Base-by-base conservation (phyloP, 2,329 filamentous ascomycete species). In the Cordyceps militaris region DNA sequence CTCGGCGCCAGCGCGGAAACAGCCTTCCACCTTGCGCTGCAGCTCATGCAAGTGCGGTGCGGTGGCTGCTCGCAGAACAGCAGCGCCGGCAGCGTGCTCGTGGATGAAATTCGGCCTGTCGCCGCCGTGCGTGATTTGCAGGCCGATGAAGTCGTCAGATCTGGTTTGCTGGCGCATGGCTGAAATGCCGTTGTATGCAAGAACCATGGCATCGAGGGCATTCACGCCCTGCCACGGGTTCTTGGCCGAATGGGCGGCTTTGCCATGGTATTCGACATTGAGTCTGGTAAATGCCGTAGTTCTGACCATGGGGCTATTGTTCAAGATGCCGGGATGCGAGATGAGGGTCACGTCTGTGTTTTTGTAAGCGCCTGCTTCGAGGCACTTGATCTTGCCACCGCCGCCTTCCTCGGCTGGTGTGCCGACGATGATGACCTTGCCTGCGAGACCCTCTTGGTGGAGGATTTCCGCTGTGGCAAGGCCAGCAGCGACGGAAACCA, bases 201-300 rank as follows among this genome's bases (percentile, higher is more conserved):
- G 71, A 2, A 84, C 71, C 23, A 82, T 64, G 0, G 81, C 81
- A 62, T 85, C 82, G 0, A 84, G 73, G 0, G 82, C 82, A 63
- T 85, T 85, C 62, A 80, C 73, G 0, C 82, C 82, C 5, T 80
- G 72, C 81, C 81, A 84, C 0, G 81, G 82, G n/a, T 72, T 76
- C 3, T 76, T 76, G 0, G 78, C 81, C 0, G 81, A 81, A 61
- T 85, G 82, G 0, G 82, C 80, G 57, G 77, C 77, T 52, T 74
- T 75, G 1, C 82, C 83, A 1, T 74, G 73, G 61, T 81, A 84
- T 16, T 77, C 76, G 0, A 78, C 79, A 21, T 73, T 73, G 61
- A 83, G 74, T 43, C 72, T 69, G 10, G 69, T 66, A 62, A 78
- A 82, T 3, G 80, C 80, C 8, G 78, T 75, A 0, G 80, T 83